Percentiles rank a stretch among this genome's conserved stretches.
phyloP scores from a whole-genome alignment of 495 filamentous ascomycete species.

The Polyplosphaeria fusca region DNA sequence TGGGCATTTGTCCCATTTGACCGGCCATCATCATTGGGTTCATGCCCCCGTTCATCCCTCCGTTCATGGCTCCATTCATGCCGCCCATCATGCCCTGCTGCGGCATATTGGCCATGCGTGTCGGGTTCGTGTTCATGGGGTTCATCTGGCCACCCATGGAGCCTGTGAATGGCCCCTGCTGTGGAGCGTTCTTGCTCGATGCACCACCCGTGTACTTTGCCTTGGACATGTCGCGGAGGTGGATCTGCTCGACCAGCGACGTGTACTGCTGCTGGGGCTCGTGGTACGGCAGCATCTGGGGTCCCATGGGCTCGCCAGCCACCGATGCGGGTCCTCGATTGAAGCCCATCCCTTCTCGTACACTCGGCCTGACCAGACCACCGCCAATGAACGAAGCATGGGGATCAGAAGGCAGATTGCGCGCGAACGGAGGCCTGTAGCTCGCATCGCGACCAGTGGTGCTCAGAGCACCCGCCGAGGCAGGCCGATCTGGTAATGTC shows the following conservation, averaged over 20 bases:
- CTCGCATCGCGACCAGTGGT: constrained; percentile 45
- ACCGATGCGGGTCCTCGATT: constrained; percentile 53
- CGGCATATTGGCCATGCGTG: constrained; percentile 23
- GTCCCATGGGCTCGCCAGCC: constrained; percentile 42
- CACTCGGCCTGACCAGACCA: constrained; percentile 67
- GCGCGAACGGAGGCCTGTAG: constrained; percentile 79
- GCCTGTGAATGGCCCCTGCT: constrained; percentile 22
- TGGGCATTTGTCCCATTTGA: constrained; percentile 9
- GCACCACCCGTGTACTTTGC: constrained; percentile 27
- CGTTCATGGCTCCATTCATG: constrained; percentile 13
- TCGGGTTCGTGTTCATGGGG: not conserved
- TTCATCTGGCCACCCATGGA: constrained; percentile 21
- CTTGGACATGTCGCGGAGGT: constrained; percentile 14
- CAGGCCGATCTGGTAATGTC: constrained; percentile 41
- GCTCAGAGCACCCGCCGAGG: constrained; percentile 45
- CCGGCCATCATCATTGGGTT: not conserved
- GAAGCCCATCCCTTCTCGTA: constrained; percentile 62
- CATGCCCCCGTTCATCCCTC: not conserved
- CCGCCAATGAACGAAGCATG: constrained; percentile 64
- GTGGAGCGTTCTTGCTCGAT: constrained; percentile 11
- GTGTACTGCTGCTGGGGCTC: not conserved
- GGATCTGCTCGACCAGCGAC: constrained; percentile 20
- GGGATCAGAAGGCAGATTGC: constrained; percentile 82
- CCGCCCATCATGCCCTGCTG: constrained; percentile 7
- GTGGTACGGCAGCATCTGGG: constrained; percentile 5